These are phyloP conservation scores for Curvularia lunata DNA, from an alignment of 2,329 filamentous ascomycete species.

Conservation along the genomic window DNA sequence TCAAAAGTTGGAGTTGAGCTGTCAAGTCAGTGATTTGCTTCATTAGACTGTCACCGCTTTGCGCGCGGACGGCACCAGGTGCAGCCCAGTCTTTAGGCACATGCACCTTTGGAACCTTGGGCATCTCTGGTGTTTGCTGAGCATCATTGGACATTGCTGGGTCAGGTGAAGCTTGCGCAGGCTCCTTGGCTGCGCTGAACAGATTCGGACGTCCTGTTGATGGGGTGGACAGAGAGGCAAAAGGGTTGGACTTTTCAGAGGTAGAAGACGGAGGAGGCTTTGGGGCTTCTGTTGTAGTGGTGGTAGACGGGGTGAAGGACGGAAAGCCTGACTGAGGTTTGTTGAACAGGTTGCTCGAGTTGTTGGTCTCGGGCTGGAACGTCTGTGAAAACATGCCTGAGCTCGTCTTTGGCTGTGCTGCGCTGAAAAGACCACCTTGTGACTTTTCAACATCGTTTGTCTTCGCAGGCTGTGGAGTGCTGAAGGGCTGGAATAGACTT, in stretches of 20 bases:
- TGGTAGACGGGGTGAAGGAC: constrained; percentile 14
- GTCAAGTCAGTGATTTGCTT: constrained; percentile 28
- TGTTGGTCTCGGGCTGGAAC: constrained; percentile 23
- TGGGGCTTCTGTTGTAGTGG: constrained; percentile 12
- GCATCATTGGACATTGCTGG: constrained; percentile 16
- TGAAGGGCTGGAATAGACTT: constrained; percentile 31
- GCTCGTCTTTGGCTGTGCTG: constrained; percentile 30
- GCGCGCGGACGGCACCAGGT: constrained; percentile 14
- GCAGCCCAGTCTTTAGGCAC: constrained; percentile 36
- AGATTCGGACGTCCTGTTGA: constrained; percentile 22
- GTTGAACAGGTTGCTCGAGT: constrained; percentile 18
- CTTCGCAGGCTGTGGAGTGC: constrained; percentile 33
- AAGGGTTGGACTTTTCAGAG: constrained; percentile 26
- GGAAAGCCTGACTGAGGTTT: constrained; percentile 19
- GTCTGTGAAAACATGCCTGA: constrained; percentile 29
- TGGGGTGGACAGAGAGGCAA: constrained; percentile 21
- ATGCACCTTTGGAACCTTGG: constrained; percentile 35
- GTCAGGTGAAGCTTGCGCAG: constrained; percentile 19
- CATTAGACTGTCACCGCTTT: constrained; percentile 19
- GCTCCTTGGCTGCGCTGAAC: constrained; percentile 24
- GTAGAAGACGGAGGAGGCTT: constrained; percentile 12
- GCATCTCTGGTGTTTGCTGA: constrained; percentile 19
- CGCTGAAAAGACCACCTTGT: constrained; percentile 25
- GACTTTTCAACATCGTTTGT: constrained; percentile 22
- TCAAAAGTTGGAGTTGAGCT: constrained; percentile 35